Evolutionary conservation across 441 rosid genomes (phyloP).

Genomic region (Capsella rubella): DNA sequence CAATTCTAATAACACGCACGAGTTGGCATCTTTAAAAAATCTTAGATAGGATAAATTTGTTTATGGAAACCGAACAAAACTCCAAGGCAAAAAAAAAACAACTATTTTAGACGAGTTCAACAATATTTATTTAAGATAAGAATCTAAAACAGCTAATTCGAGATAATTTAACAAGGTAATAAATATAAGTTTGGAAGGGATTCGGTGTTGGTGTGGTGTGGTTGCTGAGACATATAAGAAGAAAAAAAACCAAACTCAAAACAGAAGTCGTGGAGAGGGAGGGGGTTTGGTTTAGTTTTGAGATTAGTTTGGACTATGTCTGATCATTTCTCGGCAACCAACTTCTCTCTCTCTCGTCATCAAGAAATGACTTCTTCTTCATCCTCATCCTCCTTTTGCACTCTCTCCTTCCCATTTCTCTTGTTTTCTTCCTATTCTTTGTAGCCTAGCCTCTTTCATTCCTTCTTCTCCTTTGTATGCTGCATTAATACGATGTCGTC

Average conservation of each 20-base stretch:
- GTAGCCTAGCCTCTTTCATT: constrained; percentile 8
- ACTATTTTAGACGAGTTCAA: constrained; percentile 10
- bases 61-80: not conserved
- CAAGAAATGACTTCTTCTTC: constrained; percentile 24
- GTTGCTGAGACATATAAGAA: not conserved
- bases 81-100: no score
- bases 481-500: constrained; percentile 48
- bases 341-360: constrained; percentile 33
- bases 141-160: constrained; percentile 24
- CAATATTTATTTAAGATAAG: not conserved
- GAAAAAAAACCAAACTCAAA: not conserved
- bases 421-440: constrained; percentile 43
- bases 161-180: not conserved
- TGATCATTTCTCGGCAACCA: constrained; percentile 36
- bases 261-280: no score
- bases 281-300: constrained; percentile 15
- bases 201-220: constrained; percentile 20
- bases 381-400: constrained; percentile 37
- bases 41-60: not conserved
- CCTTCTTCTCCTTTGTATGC: not conserved
- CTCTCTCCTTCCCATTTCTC: constrained; percentile 45
- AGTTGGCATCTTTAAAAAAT: not conserved
- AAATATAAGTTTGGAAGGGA: constrained; percentile 3
- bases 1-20: not conserved
- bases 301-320: constrained; percentile 26